Conservation (phyloP, 805 yeast genomes). For the Kodamaea sagamina region DNA sequence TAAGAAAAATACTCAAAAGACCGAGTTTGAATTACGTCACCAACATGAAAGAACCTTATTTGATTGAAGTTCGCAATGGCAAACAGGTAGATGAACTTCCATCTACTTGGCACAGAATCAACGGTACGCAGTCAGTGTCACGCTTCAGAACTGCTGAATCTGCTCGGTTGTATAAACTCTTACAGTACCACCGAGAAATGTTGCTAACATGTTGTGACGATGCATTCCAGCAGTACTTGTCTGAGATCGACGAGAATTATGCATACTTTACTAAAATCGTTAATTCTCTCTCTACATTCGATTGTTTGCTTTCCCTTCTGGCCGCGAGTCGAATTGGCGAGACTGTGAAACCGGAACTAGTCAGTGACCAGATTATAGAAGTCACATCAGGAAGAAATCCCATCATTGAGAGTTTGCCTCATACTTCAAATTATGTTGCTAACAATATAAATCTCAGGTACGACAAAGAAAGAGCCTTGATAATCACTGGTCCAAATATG, state of each 20-base stretch:
- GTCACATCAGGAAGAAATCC: conserved; percentile 67
- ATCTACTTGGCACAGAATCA: conserved; percentile 72
- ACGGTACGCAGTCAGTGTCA: conserved; percentile 65
- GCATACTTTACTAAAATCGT: conserved; percentile 41
- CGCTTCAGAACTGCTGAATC: conserved; percentile 71
- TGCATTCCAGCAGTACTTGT: conserved; percentile 46
- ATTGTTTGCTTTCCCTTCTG: conserved; percentile 67
- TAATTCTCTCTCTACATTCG: conserved; percentile 54
- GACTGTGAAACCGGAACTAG: conserved; percentile 51
- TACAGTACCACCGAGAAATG: conserved; percentile 63
- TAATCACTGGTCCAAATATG: conserved; percentile 87
- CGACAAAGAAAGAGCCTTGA: conserved; percentile 50
- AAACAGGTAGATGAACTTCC: conserved; percentile 62
- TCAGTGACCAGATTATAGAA: conserved; percentile 43
- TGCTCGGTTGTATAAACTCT: conserved; percentile 48
- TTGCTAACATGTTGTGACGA: conserved; percentile 48
- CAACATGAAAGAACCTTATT: conserved; percentile 64
- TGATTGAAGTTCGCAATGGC: conserved; percentile 71
- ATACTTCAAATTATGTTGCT: conserved; percentile 53
- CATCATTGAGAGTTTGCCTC: conserved; percentile 52
- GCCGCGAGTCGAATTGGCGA: conserved; percentile 53
- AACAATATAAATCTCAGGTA: conserved; percentile 59
- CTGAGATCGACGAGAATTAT: conserved; percentile 33
- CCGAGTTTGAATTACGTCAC: conserved; percentile 59
- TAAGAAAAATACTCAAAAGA: conserved; percentile 50